Conservation (phyloP, 306 rosid species). For the Crotalaria pallida region DNA sequence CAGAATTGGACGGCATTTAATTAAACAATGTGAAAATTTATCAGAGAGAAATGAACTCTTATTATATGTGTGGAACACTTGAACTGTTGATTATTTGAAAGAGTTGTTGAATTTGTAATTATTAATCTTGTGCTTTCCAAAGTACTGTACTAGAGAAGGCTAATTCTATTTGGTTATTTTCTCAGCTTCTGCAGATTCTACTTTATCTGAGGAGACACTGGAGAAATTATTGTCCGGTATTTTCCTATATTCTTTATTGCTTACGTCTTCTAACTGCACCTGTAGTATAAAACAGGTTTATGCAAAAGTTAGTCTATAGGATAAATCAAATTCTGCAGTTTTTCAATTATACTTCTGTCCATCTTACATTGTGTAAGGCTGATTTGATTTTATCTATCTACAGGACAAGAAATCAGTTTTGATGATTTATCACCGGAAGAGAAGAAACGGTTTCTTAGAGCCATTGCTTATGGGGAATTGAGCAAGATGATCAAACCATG, state of each 20-base stretch:
- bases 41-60: not conserved
- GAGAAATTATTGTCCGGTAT: conserved; percentile 63
- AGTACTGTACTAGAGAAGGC: not conserved
- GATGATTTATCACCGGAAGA: conserved; percentile 76
- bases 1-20: not conserved
- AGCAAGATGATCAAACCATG: conserved; percentile 91
- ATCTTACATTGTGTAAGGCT: conserved; percentile 16
- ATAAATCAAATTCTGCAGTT: not conserved
- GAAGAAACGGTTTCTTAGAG: conserved; percentile 76
- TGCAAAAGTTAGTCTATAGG: not conserved
- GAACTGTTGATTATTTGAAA: not conserved
- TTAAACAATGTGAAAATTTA: not conserved
- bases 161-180: conserved; percentile 10
- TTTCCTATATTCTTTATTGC: conserved; percentile 13
- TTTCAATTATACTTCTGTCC: not conserved
- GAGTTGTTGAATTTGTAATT: not conserved
- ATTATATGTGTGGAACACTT: not conserved
- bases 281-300: not conserved
- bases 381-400: conserved; percentile 17
- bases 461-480: conserved; percentile 75
- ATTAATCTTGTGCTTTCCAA: not conserved
- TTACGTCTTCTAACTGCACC: not conserved
- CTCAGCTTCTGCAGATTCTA: conserved; percentile 43
- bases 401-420: conserved; percentile 69
- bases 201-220: conserved; percentile 57